A percentile compares a stretch with the other conserved stretches of the same genome.
These are phyloP conservation scores for Incumbomyces lentus DNA, from an alignment of 2,329 filamentous ascomycete species.

Conservation along the genomic window DNA sequence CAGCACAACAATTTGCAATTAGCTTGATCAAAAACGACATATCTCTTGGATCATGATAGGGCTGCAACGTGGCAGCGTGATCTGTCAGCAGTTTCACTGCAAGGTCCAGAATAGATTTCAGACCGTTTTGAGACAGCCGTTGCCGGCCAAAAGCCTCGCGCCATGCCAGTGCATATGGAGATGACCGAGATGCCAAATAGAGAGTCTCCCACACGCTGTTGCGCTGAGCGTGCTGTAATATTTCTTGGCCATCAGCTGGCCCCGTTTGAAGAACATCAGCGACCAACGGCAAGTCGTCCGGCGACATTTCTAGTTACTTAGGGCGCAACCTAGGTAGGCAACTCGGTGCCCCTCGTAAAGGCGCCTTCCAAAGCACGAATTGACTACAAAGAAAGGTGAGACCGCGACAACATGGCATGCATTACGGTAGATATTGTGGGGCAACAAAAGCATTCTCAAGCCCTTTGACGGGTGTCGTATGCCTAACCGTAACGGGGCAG, in stretches of 20 bases:
- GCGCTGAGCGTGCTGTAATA: neutral
- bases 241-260: neutral
- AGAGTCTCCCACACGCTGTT: neutral
- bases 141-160: conserved; percentile 2
- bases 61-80: neutral
- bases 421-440: too few relatives aligned
- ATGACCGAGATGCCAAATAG: conserved; percentile 2
- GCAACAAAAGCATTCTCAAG: too few relatives aligned
- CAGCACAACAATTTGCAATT: conserved; percentile 21
- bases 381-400: too few relatives aligned
- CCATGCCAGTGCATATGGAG: conserved; percentile 2
- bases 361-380: too few relatives aligned
- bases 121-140: neutral
- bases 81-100: conserved; percentile 1
- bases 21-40: conserved; percentile 8
- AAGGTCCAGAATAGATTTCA: conserved; percentile 2
- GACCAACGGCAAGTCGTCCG: neutral
- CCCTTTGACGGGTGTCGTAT: too few relatives aligned
- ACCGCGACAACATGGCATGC: too few relatives aligned
- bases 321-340: too few relatives aligned
- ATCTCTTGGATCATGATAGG: neutral
- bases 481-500: too few relatives aligned
- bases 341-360: too few relatives aligned
- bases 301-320: neutral
- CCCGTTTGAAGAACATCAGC: conserved; percentile 2